Evolutionary conservation across 306 rosid species (phyloP), one percentile per base, ranked within the genome.

Genomic region (Luffa acutangula): DNA sequence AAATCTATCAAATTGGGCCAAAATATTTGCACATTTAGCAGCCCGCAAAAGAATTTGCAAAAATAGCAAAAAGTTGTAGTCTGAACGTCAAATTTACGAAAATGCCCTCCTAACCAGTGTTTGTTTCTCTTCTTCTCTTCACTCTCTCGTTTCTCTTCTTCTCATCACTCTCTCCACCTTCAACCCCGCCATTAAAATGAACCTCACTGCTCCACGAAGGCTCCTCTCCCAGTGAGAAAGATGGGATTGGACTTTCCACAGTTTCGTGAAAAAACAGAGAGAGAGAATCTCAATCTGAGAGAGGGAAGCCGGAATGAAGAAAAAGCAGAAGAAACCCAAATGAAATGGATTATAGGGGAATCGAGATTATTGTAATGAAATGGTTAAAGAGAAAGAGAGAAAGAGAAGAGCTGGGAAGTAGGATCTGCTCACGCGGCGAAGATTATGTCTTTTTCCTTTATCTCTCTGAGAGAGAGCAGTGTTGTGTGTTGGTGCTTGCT

Each of bases 351-450:
- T 42, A n/a, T n/a, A 3, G 53, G 10, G 13, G 25, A 20, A n/a
- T 57, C 7, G 33, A 20, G 33, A 57, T n/a, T 13, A 52, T 14
- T 15, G 57, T 52, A 52, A 52, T 52, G 57, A 0, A 52, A 52
- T 14, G n/a, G n/a, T n/a, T 37, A 13, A 2, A 62, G 67, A 64
- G 71, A 25, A 6, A 1, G 45, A n/a, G 43, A 76, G 48, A 76
- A 36, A 75, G 49, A 51, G 63, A 75, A n/a, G n/a, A n/a, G n/a
- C n/a, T n/a, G n/a, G 9, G 60, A 18, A 76, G 51, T 76, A 76
- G 79, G 51, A 76, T 76, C 79, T 54, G 66, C 64, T 76, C 78
- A 75, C 78, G 78, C 78, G 78, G 59, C 25, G 63, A 51, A 75
- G 66, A 76, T 76, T 56, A 76, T 76, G 79, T 54, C 60, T 5